A percentile compares a stretch with the other conserved stretches of the same genome.
phyloP scores from a whole-genome alignment of 805 yeast genomes.

The Zygosaccharomyces bisporus region DNA sequence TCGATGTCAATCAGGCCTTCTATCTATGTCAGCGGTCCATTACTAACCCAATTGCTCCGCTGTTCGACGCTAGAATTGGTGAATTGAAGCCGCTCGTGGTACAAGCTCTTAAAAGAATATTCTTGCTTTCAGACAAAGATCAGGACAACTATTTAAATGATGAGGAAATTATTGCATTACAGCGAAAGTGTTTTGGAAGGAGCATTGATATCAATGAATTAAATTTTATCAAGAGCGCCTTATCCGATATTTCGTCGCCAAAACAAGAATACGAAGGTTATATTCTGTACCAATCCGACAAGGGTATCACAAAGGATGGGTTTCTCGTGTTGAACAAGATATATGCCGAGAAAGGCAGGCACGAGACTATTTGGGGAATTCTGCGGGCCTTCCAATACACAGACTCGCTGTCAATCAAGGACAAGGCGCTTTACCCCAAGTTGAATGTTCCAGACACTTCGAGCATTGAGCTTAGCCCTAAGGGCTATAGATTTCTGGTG shows the following conservation, averaged over 20 bases:
- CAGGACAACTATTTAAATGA: slow-evolving; percentile 81
- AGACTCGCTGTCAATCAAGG: slow-evolving; percentile 81
- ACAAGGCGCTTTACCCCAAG: slow-evolving; percentile 72
- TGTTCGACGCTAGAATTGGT: slow-evolving; percentile 89
- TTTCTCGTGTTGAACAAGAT: slow-evolving; percentile 73
- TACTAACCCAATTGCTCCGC: slow-evolving; percentile 87
- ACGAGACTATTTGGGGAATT: slow-evolving; percentile 97
- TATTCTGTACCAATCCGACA: slow-evolving; percentile 35
- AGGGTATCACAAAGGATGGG: slow-evolving; percentile 69
- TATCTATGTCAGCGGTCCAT: slow-evolving; percentile 92
- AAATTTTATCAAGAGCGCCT: slow-evolving; percentile 40
- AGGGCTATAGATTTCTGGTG: slow-evolving; percentile 87
- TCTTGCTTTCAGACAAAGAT: slow-evolving; percentile 81
- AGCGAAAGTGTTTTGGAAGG: slow-evolving; percentile 69
- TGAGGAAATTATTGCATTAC: slow-evolving; percentile 65
- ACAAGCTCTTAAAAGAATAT: slow-evolving; percentile 73
- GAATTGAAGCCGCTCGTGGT: slow-evolving; percentile 72
- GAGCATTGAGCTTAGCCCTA: slow-evolving; percentile 87
- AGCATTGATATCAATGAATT: slow-evolving; percentile 49
- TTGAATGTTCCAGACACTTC: slow-evolving; percentile 69
- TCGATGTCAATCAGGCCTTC: slow-evolving; percentile 79
- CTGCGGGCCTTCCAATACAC: slow-evolving; percentile 85
- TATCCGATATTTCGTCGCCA: slow-evolving; percentile 22
- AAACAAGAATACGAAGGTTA: slow-evolving; percentile 38
- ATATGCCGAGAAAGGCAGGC: slow-evolving; percentile 88